phyloP scores from a whole-genome alignment of 2,329 filamentous ascomycete species.

The Alternaria longipes region DNA sequence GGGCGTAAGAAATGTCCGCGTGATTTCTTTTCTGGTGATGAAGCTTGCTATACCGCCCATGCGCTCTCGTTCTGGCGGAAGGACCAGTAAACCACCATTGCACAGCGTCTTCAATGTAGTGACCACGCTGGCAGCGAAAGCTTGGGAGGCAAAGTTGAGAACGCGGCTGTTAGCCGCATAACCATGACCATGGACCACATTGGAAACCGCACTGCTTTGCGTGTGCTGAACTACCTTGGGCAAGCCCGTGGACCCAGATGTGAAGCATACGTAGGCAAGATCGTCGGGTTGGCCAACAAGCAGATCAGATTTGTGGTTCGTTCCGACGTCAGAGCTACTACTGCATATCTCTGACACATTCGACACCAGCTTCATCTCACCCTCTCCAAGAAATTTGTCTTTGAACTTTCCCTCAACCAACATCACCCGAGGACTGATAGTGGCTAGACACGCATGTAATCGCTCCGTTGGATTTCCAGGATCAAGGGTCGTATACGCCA shows the following conservation, averaged over 20 bases:
- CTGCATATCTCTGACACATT: slow-evolving; percentile 1
- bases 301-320: background rate
- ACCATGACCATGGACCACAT: slow-evolving; percentile 8
- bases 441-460: slow-evolving; percentile 4
- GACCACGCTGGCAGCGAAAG: slow-evolving; percentile 8
- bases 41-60: slow-evolving; percentile 14
- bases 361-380: background rate
- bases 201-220: slow-evolving; percentile 13
- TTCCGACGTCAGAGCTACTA: background rate
- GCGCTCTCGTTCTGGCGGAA: slow-evolving; percentile 12
- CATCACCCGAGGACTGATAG: slow-evolving; percentile 1
- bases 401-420: slow-evolving; percentile 2
- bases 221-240: slow-evolving; percentile 54
- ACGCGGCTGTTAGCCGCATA: slow-evolving; percentile 4
- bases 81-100: slow-evolving; percentile 5
- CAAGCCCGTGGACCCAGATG: slow-evolving; percentile 56
- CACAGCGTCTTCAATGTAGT: slow-evolving; percentile 12
- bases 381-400: background rate
- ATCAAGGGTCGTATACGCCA: slow-evolving; percentile 9
- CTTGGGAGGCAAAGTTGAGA: slow-evolving; percentile 13
- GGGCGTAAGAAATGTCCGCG: slow-evolving; percentile 9
- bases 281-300: slow-evolving; percentile 7
- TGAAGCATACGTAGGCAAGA: slow-evolving; percentile 56
- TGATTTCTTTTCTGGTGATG: slow-evolving; percentile 10
- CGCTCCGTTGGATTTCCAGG: slow-evolving; percentile 8